Conservation (phyloP, 2,329 filamentous ascomycete species). For the Talaromyces atroroseus region DNA sequence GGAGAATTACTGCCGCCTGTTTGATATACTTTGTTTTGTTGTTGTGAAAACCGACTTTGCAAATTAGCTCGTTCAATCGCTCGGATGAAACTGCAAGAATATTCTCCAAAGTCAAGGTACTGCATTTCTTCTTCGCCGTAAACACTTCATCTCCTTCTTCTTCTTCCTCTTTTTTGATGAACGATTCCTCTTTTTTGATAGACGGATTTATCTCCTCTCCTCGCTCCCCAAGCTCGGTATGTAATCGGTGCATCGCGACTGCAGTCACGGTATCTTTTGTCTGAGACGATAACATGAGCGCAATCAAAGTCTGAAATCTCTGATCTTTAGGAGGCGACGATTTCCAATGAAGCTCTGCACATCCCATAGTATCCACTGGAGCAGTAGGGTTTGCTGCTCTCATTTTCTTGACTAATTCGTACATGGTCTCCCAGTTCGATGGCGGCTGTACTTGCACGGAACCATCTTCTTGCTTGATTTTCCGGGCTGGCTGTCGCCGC, state of each 20-base stretch:
- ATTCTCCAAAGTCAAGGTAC: slow-evolving; percentile 65
- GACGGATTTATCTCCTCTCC: slow-evolving; percentile 16
- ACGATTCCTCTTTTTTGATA: slow-evolving; percentile 22
- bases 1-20: slow-evolving; percentile 64
- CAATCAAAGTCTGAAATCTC: slow-evolving; percentile 79
- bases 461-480: slow-evolving; percentile 34
- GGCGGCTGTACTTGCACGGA: slow-evolving; percentile 52
- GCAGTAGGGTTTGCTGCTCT: slow-evolving; percentile 61
- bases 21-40: slow-evolving; percentile 87
- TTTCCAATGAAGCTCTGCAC: slow-evolving; percentile 51
- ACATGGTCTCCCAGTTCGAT: slow-evolving; percentile 77
- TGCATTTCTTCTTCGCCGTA: slow-evolving; percentile 28
- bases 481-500: slow-evolving; percentile 38
- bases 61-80: slow-evolving; percentile 67
- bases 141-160: too few relatives aligned
- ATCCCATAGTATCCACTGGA: slow-evolving; percentile 96
- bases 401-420: slow-evolving; percentile 73
- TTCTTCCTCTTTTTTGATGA: slow-evolving; percentile 22
- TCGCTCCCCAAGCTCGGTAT: slow-evolving; percentile 59
- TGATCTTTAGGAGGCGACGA: slow-evolving; percentile 49
- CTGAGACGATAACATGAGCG: slow-evolving; percentile 86
- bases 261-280: slow-evolving; percentile 91
- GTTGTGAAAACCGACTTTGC: slow-evolving; percentile 87
- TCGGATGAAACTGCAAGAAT: slow-evolving; percentile 66
- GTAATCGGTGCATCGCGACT: slow-evolving; percentile 71